Conservation (phyloP, 2,329 filamentous ascomycete species). For the Sarocladium brachiariae region DNA sequence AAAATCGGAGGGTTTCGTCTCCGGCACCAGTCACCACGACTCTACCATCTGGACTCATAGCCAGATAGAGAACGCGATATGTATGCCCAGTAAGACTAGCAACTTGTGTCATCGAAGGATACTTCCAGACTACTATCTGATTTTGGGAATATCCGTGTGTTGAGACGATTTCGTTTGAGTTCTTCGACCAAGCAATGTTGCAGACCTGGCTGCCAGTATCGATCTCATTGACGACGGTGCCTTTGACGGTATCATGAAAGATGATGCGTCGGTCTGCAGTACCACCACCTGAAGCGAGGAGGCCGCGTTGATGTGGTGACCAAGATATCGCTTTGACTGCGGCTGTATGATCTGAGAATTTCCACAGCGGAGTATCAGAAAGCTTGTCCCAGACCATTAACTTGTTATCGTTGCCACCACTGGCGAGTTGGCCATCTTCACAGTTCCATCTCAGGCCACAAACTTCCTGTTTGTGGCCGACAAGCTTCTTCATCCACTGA, state of each 20-base stretch:
- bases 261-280: constrained; percentile 95
- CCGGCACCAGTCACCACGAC: constrained; percentile 93
- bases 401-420: constrained; percentile 97
- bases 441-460: constrained; percentile 97
- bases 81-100: constrained; percentile 94
- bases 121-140: constrained; percentile 99
- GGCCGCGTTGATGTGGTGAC: constrained; percentile 90
- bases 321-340: constrained; percentile 97
- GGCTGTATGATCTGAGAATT: constrained; percentile 90
- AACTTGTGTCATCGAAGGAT: constrained; percentile 95
- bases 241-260: constrained; percentile 93
- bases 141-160: constrained; percentile 98
- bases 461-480: constrained; percentile 96
- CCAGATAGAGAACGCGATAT: constrained; percentile 89
- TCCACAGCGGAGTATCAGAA: constrained; percentile 84
- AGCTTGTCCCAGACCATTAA: constrained; percentile 98
- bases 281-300: constrained; percentile 92
- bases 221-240: constrained; percentile 73
- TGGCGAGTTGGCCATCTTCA: constrained; percentile 89
- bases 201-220: constrained; percentile 99
- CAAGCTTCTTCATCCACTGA: constrained; percentile 79
- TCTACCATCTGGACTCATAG: constrained; percentile 93
- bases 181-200: constrained; percentile 94
- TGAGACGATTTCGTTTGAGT: constrained; percentile 94
- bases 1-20: constrained; percentile 93